phyloP scores from a whole-genome alignment of 192 early-diverging fungal genomes.

The Gonapodya sp. region DNA sequence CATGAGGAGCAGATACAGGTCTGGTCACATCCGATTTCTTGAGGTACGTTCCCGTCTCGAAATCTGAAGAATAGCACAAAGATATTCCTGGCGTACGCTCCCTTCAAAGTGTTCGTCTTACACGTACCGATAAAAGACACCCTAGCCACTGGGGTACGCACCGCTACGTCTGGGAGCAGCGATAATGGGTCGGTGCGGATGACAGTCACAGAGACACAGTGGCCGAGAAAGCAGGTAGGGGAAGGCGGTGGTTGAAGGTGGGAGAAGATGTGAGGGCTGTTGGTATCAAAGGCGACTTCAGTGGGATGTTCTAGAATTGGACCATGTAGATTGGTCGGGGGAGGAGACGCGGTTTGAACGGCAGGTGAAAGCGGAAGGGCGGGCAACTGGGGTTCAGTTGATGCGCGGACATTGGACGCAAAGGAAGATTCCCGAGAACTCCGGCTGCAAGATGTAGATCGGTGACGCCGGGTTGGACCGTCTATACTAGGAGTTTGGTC shows the following conservation, averaged over 20 bases:
- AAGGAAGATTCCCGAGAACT: too few species aligned
- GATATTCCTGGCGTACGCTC: not conserved
- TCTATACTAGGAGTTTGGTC: too few species aligned
- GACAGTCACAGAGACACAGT: not conserved
- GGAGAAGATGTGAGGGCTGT: not conserved
- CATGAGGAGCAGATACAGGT: not conserved
- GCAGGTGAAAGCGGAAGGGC: too few species aligned
- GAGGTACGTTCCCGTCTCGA: not conserved
- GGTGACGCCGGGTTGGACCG: too few species aligned
- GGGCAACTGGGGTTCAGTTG: too few species aligned
- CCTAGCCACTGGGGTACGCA: not conserved
- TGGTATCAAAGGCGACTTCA: too few species aligned
- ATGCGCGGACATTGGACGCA: too few species aligned
- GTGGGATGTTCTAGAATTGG: too few species aligned
- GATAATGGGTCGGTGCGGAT: not conserved
- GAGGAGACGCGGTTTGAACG: too few species aligned
- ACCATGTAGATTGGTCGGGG: too few species aligned
- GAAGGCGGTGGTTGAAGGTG: not conserved
- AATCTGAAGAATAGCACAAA: not conserved
- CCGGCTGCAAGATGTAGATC: too few species aligned
- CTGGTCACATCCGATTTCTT: not conserved
- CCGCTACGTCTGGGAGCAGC: not conserved
- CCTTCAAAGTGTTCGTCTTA: not conserved
- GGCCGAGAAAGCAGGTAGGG: not conserved
- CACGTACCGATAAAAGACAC: not conserved